phyloP scores from a whole-genome alignment of 345 rosid genomes.

The Eucalyptus coolabah region DNA sequence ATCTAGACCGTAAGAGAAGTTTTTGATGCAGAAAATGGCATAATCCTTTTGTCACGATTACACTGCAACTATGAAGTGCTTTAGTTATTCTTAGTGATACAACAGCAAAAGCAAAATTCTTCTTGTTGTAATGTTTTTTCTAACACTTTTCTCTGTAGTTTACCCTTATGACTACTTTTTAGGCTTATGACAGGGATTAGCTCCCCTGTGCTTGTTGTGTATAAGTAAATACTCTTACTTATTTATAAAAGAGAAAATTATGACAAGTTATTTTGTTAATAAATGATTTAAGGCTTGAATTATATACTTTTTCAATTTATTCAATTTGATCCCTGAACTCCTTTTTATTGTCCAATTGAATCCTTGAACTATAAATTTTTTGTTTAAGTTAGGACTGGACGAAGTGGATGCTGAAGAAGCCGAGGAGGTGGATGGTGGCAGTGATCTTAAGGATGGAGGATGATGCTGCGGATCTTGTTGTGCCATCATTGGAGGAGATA shows the following conservation, averaged over 20 bases:
- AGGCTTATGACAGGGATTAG: not conserved
- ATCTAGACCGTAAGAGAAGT: not conserved
- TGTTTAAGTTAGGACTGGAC: conserved; percentile 33
- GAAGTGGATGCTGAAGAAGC: conserved; percentile 74
- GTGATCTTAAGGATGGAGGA: conserved; percentile 58
- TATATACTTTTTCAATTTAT: no score
- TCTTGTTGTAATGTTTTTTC: not conserved
- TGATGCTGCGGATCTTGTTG: conserved; percentile 74
- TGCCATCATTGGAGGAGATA: conserved; percentile 86
- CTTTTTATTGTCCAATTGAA: not conserved
- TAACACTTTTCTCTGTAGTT: not conserved
- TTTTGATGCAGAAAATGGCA: not conserved
- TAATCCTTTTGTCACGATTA: not conserved
- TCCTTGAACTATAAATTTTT: not conserved
- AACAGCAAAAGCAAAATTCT: not conserved
- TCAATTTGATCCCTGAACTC: not conserved
- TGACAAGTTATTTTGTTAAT: not conserved
- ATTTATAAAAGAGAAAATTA: no score
- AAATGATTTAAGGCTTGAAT: not conserved
- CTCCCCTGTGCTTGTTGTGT: not conserved
- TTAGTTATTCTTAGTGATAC: not conserved
- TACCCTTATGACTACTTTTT: not conserved
- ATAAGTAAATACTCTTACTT: not conserved
- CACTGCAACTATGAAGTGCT: not conserved
- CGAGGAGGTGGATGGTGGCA: conserved; percentile 63